phyloP scores from a whole-genome alignment of 2,329 filamentous ascomycete species.

The Curvularia sp. region DNA sequence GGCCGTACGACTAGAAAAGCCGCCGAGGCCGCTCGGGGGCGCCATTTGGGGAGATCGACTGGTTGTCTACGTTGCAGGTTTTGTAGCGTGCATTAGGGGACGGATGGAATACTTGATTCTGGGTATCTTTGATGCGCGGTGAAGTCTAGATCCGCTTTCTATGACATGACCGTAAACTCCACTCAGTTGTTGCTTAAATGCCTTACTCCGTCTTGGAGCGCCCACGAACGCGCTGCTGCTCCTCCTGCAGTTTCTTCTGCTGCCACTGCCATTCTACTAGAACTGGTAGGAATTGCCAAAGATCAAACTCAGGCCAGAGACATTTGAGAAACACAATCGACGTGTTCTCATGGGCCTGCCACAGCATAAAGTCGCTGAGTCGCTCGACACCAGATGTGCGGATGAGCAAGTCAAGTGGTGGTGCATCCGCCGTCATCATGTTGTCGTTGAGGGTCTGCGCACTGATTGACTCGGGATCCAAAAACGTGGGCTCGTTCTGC shows the following conservation, averaged over 20 bases:
- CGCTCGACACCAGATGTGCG: constrained; percentile 92
- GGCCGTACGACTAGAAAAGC: not conserved
- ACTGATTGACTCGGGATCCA: constrained; percentile 89
- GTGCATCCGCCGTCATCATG: constrained; percentile 85
- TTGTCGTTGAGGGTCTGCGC: constrained; percentile 81
- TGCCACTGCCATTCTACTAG: constrained; percentile 86
- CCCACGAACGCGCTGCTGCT: constrained; percentile 42
- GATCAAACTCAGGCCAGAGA: constrained; percentile 94
- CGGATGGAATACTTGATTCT: constrained; percentile 29
- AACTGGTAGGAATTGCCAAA: constrained; percentile 92
- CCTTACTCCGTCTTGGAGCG: constrained; percentile 38
- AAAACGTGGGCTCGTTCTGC: constrained; percentile 41
- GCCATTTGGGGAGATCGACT: constrained; percentile 14
- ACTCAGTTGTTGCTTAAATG: constrained; percentile 7
- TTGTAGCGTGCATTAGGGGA: constrained; percentile 24
- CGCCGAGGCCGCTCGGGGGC: not conserved
- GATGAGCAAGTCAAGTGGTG: constrained; percentile 88
- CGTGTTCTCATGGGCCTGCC: constrained; percentile 94
- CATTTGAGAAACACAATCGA: constrained; percentile 92
- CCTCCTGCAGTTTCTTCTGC: constrained; percentile 53
- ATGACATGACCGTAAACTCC: constrained; percentile 10
- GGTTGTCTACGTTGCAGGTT: constrained; percentile 19
- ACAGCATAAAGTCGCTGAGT: constrained; percentile 97
- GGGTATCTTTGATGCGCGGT: constrained; percentile 37
- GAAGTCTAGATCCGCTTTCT: constrained; percentile 18